Evolutionary conservation across 1,284 basidiomycete species (phyloP), one percentile per base, ranked within the genome.

Genomic region (Ustilago trichophora): DNA sequence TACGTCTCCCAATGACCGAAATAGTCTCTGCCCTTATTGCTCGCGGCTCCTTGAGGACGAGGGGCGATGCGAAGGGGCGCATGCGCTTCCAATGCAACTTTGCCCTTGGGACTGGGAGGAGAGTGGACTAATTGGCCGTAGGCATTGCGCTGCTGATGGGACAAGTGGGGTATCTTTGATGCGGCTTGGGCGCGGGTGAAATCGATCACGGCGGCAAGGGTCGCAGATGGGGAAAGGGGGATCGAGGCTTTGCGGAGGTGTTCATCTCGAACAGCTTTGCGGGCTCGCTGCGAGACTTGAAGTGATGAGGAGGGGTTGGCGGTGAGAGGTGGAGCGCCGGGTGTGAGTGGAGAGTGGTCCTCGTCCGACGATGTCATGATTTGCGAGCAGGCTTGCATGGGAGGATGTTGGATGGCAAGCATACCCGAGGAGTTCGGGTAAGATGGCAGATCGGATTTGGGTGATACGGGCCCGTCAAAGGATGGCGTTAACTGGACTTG

Each of bases 1-100:
- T 63, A 56, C 4, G 48, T 25, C 34, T 63, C 60, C 60, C 60
- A 63, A 27, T 52, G 60, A 26, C 53, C 60, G 29, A 63, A 63
- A 45, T 63, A 63, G 40, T 63, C 45, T 4, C 45, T 31, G 13
- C 18, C 16, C 12, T 13, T 33, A 11, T 16, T 6, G 22, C 29
- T n/a, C 3, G 12, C 27, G 9, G 18, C 13, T 18, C n/a, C 13
- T 18, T 8, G n/a, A n/a, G n/a, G n/a, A n/a, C n/a, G n/a, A 21
- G 60, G 53, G 2, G 48, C 47, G 36, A 63, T 63, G 25, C 60
- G 8, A 29, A 37, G 27, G 16, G 33, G 32, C n/a, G 36, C 40
- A 25, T 19, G 25, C 7, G 31, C 24, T 18, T 21, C 37, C n/a
- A n/a, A n/a, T n/a, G 4, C 9, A 6, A 19, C 18, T 18, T 29